These are phyloP conservation scores for Lodderomyces pseudojiufengensis DNA, from an alignment of 1,139 yeast genomes.

Conservation along the genomic window DNA sequence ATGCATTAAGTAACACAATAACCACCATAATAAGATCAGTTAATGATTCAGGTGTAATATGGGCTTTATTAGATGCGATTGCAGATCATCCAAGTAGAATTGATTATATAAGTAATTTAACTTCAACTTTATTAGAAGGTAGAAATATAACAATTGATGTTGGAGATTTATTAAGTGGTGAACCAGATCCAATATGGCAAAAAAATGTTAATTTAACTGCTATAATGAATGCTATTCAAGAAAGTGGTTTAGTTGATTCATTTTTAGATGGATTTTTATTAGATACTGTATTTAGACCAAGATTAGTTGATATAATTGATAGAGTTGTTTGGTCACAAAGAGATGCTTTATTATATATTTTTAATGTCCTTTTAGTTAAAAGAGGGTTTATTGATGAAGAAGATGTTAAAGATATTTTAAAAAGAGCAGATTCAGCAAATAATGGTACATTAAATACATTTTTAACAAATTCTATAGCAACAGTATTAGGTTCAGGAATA, in stretches of 20 bases:
- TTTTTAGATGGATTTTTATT: slow-evolving; percentile 35
- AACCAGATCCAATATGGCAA: neutral
- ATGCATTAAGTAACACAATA: slow-evolving; percentile 18
- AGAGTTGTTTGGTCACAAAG: slow-evolving; percentile 31
- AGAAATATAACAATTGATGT: slow-evolving; percentile 10
- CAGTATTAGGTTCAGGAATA: slow-evolving; percentile 28
- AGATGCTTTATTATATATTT: slow-evolving; percentile 22
- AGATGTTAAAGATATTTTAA: slow-evolving; percentile 10
- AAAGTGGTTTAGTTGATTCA: slow-evolving; percentile 36
- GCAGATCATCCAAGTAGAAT: slow-evolving; percentile 31
- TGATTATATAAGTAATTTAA: slow-evolving; percentile 27
- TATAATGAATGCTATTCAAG: slow-evolving; percentile 20
- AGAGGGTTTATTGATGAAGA: slow-evolving; percentile 11
- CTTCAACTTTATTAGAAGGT: slow-evolving; percentile 20
- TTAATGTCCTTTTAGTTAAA: slow-evolving; percentile 23
- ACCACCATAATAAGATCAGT: slow-evolving; percentile 24
- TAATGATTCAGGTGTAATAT: slow-evolving; percentile 36
- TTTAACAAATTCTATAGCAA: slow-evolving; percentile 27
- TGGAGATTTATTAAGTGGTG: slow-evolving; percentile 1
- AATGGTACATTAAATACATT: slow-evolving; percentile 27
- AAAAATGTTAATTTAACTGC: slow-evolving; percentile 23
- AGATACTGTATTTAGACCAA: slow-evolving; percentile 34
- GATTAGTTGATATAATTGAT: slow-evolving; percentile 32
- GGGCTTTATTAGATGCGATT: slow-evolving; percentile 33
- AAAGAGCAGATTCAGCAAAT: slow-evolving; percentile 20